Evolutionary conservation across 352 stramenopile species (phyloP).

Genomic region (Globisporangium viniferum): DNA sequence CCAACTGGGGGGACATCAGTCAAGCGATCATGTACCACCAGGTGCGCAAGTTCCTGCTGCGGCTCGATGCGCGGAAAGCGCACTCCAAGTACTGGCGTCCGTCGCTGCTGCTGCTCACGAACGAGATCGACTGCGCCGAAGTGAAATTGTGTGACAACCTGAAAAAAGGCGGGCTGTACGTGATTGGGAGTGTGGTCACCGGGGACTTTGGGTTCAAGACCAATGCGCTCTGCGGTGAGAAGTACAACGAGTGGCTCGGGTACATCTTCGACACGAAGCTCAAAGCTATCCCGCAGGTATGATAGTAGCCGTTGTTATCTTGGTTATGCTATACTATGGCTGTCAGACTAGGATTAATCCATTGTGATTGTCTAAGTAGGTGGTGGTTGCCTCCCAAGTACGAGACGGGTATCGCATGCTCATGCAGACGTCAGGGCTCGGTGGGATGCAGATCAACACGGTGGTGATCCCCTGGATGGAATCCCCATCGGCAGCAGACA

Average conservation of each 20-base stretch:
- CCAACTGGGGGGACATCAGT: conserved; percentile 74
- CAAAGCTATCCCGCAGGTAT: conserved; percentile 50
- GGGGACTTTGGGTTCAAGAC: conserved; percentile 32
- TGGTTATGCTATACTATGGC: not conserved
- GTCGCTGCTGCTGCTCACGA: conserved; percentile 64
- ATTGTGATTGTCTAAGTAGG: conserved; percentile 18
- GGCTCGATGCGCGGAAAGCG: conserved; percentile 54
- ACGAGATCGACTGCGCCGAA: conserved; percentile 29
- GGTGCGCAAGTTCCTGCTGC: conserved; percentile 77
- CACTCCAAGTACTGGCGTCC: conserved; percentile 82
- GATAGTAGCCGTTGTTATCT: not conserved
- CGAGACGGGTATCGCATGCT: conserved; percentile 63
- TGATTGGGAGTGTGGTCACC: conserved; percentile 57
- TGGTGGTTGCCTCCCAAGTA: conserved; percentile 40
- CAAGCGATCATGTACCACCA: conserved; percentile 86
- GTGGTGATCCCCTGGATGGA: conserved; percentile 56
- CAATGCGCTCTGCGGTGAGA: conserved; percentile 29
- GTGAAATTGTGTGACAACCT: conserved; percentile 69
- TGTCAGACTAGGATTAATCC: not conserved
- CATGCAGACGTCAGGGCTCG: conserved; percentile 60
- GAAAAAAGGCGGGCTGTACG: conserved; percentile 80
- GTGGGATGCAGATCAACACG: conserved; percentile 79
- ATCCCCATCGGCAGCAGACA: conserved; percentile 3
- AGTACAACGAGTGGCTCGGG: conserved; percentile 41
- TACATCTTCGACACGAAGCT: conserved; percentile 48